These are phyloP conservation scores for Hypoxylon intermedium DNA, from an alignment of 495 filamentous ascomycete species.

Conservation along the genomic window DNA sequence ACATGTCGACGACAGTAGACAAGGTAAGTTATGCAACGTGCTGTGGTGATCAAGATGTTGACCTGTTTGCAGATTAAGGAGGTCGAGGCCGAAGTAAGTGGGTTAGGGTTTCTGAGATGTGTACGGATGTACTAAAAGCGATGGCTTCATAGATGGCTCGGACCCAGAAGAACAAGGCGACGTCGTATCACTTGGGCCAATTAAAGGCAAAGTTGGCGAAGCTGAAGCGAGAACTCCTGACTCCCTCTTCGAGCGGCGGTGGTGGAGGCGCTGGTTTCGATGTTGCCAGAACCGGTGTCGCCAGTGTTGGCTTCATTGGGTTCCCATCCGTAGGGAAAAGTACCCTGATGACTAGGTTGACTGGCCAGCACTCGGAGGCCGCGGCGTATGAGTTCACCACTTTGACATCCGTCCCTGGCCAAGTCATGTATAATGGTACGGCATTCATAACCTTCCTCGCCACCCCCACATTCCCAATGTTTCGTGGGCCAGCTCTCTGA, in stretches of 20 bases:
- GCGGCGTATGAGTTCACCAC: conserved; percentile 99
- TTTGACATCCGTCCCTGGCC: conserved; percentile 94
- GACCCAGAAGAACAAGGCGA: conserved; percentile 98
- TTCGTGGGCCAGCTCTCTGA: conserved; percentile 11
- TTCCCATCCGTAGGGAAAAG: conserved; percentile 98
- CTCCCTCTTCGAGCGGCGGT: conserved; percentile 79
- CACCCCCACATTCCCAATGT: conserved; percentile 6
- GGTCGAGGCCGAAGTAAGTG: conserved; percentile 85
- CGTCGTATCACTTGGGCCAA: conserved; percentile 86
- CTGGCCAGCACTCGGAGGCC: conserved; percentile 95
- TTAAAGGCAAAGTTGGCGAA: conserved; percentile 98
- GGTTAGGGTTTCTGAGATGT: conserved; percentile 11
- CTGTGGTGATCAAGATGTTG: conserved; percentile 13
- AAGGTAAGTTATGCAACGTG: conserved; percentile 66
- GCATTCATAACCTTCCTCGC: conserved; percentile 1
- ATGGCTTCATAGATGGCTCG: conserved; percentile 73
- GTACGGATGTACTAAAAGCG: conserved; percentile 30
- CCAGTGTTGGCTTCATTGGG: conserved; percentile 84
- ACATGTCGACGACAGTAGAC: conserved; percentile 94
- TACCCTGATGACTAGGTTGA: conserved; percentile 93
- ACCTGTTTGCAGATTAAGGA: conserved; percentile 81
- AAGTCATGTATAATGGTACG: conserved; percentile 88
- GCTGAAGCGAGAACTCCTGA: conserved; percentile 92
- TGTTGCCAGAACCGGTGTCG: conserved; percentile 96
- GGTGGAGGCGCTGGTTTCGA: conserved; percentile 93